Evolutionary conservation across 1,284 basidiomycete genomes (phyloP).

Genomic region (Sporisorium iseilematis-ciliati): DNA sequence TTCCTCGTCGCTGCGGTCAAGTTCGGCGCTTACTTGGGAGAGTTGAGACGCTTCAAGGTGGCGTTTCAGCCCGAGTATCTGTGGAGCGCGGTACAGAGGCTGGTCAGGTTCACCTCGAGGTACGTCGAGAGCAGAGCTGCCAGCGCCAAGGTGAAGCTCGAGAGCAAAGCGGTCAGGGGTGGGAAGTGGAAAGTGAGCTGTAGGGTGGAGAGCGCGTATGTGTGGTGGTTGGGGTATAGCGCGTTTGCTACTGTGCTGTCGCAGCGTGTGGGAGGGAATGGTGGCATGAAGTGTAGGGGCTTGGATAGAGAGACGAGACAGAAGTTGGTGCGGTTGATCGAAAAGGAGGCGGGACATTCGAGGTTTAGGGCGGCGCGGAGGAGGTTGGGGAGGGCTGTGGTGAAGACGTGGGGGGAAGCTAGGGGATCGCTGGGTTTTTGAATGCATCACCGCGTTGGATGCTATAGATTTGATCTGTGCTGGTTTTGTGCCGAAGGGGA

Average conservation of each 20-base stretch:
- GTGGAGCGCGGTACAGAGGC: constrained; percentile 21
- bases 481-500: too few species aligned
- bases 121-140: constrained; percentile 32
- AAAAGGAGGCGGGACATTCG: neutral
- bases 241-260: constrained; percentile 38
- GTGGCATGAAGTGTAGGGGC: neutral
- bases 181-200: constrained; percentile 33
- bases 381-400: constrained; percentile 9
- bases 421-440: constrained; percentile 24
- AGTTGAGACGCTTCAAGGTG: constrained; percentile 73
- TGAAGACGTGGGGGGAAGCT: constrained; percentile 15
- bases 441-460: neutral
- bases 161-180: neutral
- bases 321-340: constrained; percentile 18
- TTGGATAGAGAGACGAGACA: constrained; percentile 15
- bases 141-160: constrained; percentile 17
- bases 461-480: too few species aligned
- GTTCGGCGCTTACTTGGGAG: constrained; percentile 81
- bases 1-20: constrained; percentile 89
- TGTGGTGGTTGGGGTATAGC: constrained; percentile 53
- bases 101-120: constrained; percentile 37
- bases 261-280: neutral
- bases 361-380: constrained; percentile 7
- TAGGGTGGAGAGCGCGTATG: constrained; percentile 26
- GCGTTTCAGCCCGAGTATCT: constrained; percentile 21